Evolutionary conservation across 345 rosid species (phyloP).

Genomic region (Luvunga scandens): DNA sequence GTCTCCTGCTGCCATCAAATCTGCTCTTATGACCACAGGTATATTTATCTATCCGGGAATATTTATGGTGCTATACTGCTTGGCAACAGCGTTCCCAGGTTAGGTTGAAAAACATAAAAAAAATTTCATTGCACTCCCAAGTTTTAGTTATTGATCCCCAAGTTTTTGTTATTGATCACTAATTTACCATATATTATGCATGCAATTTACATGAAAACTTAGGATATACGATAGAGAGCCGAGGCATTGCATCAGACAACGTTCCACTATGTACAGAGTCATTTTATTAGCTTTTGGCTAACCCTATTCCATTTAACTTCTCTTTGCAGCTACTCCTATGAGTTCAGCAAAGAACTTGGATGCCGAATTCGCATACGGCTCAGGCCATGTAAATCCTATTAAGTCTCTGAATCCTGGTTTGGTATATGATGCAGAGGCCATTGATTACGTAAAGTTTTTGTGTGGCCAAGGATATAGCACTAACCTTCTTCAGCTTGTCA

Average conservation of each 20-base stretch:
- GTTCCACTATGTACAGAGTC: too few relatives aligned
- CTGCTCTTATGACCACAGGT: conserved; percentile 43
- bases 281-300: not conserved
- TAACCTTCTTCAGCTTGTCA: conserved; percentile 17
- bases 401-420: conserved; percentile 37
- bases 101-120: too few relatives aligned
- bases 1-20: conserved; percentile 41
- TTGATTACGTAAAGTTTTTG: conserved; percentile 38
- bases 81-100: not conserved
- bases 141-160: too few relatives aligned
- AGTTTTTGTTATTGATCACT: too few relatives aligned
- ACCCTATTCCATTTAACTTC: not conserved
- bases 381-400: conserved; percentile 38
- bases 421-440: conserved; percentile 34
- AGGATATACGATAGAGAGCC: too few relatives aligned
- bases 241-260: too few relatives aligned
- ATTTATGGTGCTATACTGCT: not conserved
- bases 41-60: not conserved
- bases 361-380: conserved; percentile 37
- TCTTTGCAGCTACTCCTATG: conserved; percentile 22
- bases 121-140: too few relatives aligned
- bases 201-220: too few relatives aligned
- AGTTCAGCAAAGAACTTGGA: conserved; percentile 16
- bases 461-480: conserved; percentile 41
- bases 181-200: too few relatives aligned